phyloP scores from a whole-genome alignment of 495 filamentous ascomycete genomes.

The Podospora appendiculata region DNA sequence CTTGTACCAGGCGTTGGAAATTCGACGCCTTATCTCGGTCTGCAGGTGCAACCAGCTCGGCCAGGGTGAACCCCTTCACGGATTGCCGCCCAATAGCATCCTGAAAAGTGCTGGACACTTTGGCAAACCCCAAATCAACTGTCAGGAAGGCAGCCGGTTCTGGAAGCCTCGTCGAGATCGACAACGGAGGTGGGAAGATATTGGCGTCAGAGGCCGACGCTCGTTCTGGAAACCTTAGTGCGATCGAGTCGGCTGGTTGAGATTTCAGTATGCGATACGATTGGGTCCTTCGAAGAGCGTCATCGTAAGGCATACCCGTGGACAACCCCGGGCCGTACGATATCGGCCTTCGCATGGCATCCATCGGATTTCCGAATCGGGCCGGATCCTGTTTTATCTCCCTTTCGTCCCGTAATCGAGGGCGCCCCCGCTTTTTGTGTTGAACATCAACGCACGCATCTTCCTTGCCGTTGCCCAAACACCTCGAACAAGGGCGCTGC shows the following conservation, averaged over 20 bases:
- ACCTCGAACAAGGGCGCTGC: constrained; percentile 55
- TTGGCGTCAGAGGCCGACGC: constrained; percentile 35
- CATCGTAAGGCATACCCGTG: constrained; percentile 32
- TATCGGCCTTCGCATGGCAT: constrained; percentile 38
- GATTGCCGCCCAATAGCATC: constrained; percentile 39
- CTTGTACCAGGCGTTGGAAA: constrained; percentile 38
- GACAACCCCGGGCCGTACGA: constrained; percentile 28
- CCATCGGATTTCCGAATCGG: constrained; percentile 35
- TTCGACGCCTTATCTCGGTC: constrained; percentile 44
- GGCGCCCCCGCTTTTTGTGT: constrained; percentile 92
- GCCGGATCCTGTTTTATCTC: constrained; percentile 45
- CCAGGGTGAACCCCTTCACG: constrained; percentile 34
- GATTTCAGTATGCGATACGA: constrained; percentile 54
- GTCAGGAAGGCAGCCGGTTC: constrained; percentile 48
- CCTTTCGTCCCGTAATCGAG: constrained; percentile 79
- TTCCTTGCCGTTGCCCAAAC: constrained; percentile 57
- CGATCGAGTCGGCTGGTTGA: constrained; percentile 38
- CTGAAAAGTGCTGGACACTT: constrained; percentile 42
- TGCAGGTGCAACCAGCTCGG: constrained; percentile 36
- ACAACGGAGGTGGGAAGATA: constrained; percentile 37
- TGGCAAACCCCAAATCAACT: constrained; percentile 47
- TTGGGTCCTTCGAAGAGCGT: constrained; percentile 41
- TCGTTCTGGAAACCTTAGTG: constrained; percentile 40
- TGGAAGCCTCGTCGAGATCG: constrained; percentile 30
- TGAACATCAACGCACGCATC: constrained; percentile 90